Evolutionary conservation across 2,329 filamentous ascomycete genomes (phyloP).

Genomic region (Incumbomyces lentus): DNA sequence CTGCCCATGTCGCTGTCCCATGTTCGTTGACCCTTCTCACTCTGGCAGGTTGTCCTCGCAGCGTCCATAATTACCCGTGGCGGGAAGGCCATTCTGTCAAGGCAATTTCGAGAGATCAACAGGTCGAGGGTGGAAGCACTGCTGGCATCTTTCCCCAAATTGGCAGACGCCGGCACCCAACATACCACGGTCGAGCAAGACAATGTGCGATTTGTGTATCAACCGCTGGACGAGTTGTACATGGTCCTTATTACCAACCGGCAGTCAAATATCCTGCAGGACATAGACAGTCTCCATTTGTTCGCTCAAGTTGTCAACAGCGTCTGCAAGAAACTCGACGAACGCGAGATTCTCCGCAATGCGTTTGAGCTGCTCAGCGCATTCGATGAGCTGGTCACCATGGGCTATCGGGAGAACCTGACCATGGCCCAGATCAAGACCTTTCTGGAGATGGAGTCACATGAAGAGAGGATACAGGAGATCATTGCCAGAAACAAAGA

Average conservation of each 20-base stretch:
- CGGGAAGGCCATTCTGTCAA: conserved; percentile 94
- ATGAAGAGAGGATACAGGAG: conserved; percentile 97
- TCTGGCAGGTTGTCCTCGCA: conserved; percentile 72
- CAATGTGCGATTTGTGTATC: conserved; percentile 98
- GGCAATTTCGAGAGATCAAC: conserved; percentile 96
- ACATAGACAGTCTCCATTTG: conserved; percentile 95
- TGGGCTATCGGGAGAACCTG: conserved; percentile 92
- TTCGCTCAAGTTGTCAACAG: conserved; percentile 96
- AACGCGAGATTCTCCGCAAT: conserved; percentile 88
- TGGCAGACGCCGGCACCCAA: conserved; percentile 89
- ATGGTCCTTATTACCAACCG: conserved; percentile 99
- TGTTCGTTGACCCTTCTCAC: conserved; percentile 4
- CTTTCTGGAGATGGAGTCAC: conserved; percentile 97
- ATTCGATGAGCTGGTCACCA: conserved; percentile 91
- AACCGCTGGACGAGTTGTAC: conserved; percentile 97
- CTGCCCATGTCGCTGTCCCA: neutral
- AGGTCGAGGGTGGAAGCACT: conserved; percentile 92
- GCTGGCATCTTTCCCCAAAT: conserved; percentile 93
- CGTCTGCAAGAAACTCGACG: conserved; percentile 91
- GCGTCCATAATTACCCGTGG: conserved; percentile 98
- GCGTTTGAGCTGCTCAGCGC: conserved; percentile 92
- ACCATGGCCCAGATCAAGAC: conserved; percentile 97
- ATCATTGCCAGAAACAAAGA: conserved; percentile 99
- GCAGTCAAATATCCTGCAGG: conserved; percentile 97
- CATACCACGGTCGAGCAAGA: conserved; percentile 98